Conservation (phyloP, 1,284 basidiomycete species). For the Puccinia novopanici region DNA sequence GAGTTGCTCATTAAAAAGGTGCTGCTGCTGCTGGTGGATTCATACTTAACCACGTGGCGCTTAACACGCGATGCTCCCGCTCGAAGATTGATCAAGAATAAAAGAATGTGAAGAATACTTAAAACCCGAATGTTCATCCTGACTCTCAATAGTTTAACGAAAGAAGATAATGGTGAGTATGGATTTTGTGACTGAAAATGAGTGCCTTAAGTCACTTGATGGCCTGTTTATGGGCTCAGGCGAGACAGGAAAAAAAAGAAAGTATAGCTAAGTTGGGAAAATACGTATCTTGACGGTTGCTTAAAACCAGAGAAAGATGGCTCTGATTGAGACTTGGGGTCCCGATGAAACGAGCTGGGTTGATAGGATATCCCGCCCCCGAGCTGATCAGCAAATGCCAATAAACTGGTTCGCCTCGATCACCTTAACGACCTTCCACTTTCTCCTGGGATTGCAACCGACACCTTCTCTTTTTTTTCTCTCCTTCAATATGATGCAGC, state of each 20-base stretch:
- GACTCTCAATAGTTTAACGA: neutral
- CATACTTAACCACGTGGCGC: too few relatives aligned
- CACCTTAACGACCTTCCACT: neutral
- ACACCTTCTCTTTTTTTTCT: neutral
- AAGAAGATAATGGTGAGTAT: neutral
- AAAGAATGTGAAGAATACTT: conserved; percentile 17
- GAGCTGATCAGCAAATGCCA: neutral
- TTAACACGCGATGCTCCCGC: neutral
- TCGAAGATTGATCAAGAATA: neutral
- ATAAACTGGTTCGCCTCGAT: neutral
- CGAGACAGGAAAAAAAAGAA: neutral
- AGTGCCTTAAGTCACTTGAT: neutral
- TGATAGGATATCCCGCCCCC: neutral
- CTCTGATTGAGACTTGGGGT: neutral
- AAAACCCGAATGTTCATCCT: neutral
- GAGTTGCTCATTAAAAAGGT: too few relatives aligned
- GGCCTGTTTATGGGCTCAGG: neutral
- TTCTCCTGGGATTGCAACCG: neutral
- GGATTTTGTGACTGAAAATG: neutral
- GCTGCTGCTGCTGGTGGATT: too few relatives aligned
- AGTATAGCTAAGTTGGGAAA: neutral
- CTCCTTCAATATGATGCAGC: neutral
- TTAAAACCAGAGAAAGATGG: neutral
- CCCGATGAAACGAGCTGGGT: neutral
- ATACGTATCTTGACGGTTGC: neutral